Conservation (phyloP, 2,329 filamentous ascomycete genomes). For the Aspergillus hortae region DNA sequence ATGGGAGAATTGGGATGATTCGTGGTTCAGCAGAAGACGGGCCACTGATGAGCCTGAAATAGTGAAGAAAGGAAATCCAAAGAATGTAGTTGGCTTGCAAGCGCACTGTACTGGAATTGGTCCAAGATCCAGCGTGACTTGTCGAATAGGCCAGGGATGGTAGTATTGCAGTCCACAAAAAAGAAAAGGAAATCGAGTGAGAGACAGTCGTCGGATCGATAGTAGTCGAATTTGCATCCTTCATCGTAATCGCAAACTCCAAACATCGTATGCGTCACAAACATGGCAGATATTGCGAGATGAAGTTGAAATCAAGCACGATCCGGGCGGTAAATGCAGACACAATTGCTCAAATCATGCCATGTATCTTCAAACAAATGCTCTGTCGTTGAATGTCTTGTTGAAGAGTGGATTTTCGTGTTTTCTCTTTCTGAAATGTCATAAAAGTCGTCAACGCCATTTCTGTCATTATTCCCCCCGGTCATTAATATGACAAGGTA, state of each 20-base stretch:
- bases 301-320: neutral
- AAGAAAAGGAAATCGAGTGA: too few species aligned
- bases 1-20: neutral
- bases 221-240: too few species aligned
- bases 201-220: too few species aligned
- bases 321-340: neutral
- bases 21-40: neutral
- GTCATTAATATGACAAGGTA: slow-evolving; percentile 10
- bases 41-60: neutral
- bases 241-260: too few species aligned
- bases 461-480: slow-evolving; percentile 28
- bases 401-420: slow-evolving; percentile 1
- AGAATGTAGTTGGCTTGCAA: neutral
- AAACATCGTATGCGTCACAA: too few species aligned
- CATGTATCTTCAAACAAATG: neutral
- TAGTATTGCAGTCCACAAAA: too few species aligned
- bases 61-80: neutral
- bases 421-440: slow-evolving; percentile 12
- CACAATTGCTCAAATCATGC: neutral
- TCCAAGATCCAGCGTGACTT: too few species aligned
- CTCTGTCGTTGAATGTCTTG: slow-evolving; percentile 1
- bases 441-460: slow-evolving; percentile 26
- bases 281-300: too few species aligned
- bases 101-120: too few species aligned
- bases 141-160: too few species aligned